These are phyloP conservation scores for Boletus coccyginus DNA, from an alignment of 768 basidiomycete genomes.

Conservation along the genomic window DNA sequence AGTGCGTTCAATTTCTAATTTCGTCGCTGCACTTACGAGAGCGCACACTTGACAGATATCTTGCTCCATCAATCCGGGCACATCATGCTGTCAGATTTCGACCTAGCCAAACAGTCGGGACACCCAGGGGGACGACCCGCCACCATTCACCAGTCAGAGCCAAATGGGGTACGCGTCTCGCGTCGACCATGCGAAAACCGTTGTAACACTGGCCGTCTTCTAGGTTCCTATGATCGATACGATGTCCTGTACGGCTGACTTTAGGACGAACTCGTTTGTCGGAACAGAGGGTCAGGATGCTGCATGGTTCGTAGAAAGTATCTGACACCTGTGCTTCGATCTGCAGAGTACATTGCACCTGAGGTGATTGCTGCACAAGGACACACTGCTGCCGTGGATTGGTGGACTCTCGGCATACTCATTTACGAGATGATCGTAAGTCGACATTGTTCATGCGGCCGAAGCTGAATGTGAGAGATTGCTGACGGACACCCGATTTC, in stretches of 20 bases:
- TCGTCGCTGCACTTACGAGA: conserved; percentile 3
- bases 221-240: conserved; percentile 95
- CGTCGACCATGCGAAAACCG: neutral
- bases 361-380: conserved; percentile 97
- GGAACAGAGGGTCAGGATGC: conserved; percentile 86
- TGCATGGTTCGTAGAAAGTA: conserved; percentile 5
- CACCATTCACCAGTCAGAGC: conserved; percentile 79
- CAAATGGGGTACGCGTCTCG: conserved; percentile 71
- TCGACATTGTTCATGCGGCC: conserved; percentile 29
- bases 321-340: conserved; percentile 18
- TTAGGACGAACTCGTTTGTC: conserved; percentile 98
- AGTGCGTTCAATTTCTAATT: conserved; percentile 57
- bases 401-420: conserved; percentile 98
- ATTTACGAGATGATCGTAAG: conserved; percentile 99
- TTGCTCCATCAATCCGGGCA: conserved; percentile 96
- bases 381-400: conserved; percentile 98
- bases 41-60: conserved; percentile 63
- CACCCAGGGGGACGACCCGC: conserved; percentile 84
- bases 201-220: conserved; percentile 8
- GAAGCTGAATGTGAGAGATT: conserved; percentile 18
- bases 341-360: conserved; percentile 94
- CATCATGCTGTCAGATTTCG: conserved; percentile 99
- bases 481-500: conserved; percentile 33
- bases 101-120: conserved; percentile 93
- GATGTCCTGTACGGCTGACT: conserved; percentile 94